These are phyloP conservation scores for Pseudogymnoascus sp. DNA, from an alignment of 2,329 filamentous ascomycete genomes.

Conservation along the genomic window DNA sequence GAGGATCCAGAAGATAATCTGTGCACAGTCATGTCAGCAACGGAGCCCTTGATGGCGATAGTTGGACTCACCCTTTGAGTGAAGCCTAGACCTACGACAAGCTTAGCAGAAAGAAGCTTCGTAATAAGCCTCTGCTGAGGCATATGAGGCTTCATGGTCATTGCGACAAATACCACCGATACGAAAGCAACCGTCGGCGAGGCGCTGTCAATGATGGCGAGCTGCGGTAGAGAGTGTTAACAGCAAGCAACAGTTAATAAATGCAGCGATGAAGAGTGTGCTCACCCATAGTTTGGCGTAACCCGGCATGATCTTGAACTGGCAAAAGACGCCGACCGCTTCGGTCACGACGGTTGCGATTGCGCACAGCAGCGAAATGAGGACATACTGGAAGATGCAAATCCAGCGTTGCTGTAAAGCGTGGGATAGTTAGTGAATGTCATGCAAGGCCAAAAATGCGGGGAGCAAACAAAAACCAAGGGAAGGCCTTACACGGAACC, in stretches of 20 bases:
- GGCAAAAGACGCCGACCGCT: slow-evolving; percentile 27
- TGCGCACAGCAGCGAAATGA: slow-evolving; percentile 25
- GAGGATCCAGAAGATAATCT: slow-evolving; percentile 23
- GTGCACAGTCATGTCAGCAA: neutral
- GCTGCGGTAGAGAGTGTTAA: neutral
- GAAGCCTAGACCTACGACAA: slow-evolving; percentile 19
- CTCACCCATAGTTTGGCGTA: slow-evolving; percentile 28
- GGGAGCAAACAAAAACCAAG: neutral
- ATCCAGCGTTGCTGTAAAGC: neutral
- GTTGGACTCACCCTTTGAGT: neutral
- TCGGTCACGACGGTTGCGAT: slow-evolving; percentile 32
- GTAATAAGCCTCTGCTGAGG: neutral
- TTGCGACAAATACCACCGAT: neutral
- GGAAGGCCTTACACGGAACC: neutral
- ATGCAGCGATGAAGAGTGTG: slow-evolving; percentile 18
- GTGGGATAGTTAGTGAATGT: neutral
- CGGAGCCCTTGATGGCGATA: neutral
- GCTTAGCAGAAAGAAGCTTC: neutral
- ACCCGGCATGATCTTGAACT: slow-evolving; percentile 23
- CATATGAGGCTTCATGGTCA: neutral
- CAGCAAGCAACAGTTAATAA: neutral
- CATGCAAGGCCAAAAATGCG: neutral
- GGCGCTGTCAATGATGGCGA: neutral
- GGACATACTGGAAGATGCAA: neutral
- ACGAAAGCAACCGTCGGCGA: neutral